These are phyloP conservation scores for Zygotorulaspora florentina DNA, from an alignment of 805 yeast genomes.

Conservation along the genomic window DNA sequence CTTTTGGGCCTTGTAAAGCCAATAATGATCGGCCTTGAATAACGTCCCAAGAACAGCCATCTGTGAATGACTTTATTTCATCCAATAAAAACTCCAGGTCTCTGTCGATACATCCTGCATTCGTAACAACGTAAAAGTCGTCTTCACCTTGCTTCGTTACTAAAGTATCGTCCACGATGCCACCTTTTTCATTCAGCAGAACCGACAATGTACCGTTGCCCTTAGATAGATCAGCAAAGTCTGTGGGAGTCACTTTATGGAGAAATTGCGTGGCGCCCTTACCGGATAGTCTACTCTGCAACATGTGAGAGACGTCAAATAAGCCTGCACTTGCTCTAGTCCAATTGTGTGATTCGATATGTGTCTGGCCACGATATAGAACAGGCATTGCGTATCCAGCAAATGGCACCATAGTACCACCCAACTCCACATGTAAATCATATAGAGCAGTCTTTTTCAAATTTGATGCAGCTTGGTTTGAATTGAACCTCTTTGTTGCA, in stretches of 20 bases:
- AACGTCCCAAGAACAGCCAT: conserved; percentile 38
- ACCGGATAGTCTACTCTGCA: conserved; percentile 80
- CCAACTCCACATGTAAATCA: conserved; percentile 69
- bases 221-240: conserved; percentile 52
- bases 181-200: conserved; percentile 68
- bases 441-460: conserved; percentile 71
- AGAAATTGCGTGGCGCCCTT: conserved; percentile 60
- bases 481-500: conserved; percentile 28
- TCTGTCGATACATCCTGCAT: conserved; percentile 89
- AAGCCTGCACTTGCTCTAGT: conserved; percentile 83
- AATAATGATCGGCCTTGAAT: conserved; percentile 67
- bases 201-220: conserved; percentile 74
- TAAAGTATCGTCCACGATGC: conserved; percentile 89
- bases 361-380: conserved; percentile 75
- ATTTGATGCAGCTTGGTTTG: conserved; percentile 30
- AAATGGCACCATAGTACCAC: conserved; percentile 91
- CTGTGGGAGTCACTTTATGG: conserved; percentile 85
- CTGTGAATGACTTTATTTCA: conserved; percentile 42
- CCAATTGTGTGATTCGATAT: conserved; percentile 93
- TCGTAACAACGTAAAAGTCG: conserved; percentile 83
- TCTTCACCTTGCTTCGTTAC: conserved; percentile 70
- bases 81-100: conserved; percentile 61
- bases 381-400: conserved; percentile 98
- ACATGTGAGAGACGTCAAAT: conserved; percentile 96
- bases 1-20: conserved; percentile 91